Evolutionary conservation across 306 rosid species (phyloP).

Genomic region (Luffa aegyptiaca): DNA sequence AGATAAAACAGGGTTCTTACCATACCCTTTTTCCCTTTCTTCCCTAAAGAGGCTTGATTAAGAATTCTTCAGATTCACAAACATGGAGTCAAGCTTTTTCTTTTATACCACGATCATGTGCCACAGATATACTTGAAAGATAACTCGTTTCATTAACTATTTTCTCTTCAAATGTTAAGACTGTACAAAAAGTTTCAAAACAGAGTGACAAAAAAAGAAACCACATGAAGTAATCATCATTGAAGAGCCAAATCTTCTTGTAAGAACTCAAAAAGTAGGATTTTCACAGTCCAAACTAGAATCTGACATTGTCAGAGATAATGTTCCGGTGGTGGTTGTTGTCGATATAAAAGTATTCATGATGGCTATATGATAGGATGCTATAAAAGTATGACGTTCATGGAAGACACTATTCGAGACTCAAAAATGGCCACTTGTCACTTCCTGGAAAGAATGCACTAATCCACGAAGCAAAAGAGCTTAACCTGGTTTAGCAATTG

Average conservation of each 20-base stretch:
- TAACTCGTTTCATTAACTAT: background rate
- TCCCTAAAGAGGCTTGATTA: background rate
- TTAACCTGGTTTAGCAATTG: background rate
- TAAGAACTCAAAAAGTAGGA: background rate
- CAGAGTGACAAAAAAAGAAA: background rate
- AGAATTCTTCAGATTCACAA: background rate
- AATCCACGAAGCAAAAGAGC: background rate
- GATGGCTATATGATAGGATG: background rate
- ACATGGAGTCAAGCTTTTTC: background rate
- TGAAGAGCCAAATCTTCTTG: background rate
- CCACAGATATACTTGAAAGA: background rate
- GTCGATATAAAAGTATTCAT: background rate
- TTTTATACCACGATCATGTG: background rate
- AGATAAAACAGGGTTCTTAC: background rate
- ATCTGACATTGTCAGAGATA: background rate
- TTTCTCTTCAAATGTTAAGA: background rate
- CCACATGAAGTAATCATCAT: background rate
- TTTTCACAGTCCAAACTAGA: background rate
- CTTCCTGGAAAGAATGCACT: background rate
- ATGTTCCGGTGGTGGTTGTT: background rate
- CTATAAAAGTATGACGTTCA: background rate
- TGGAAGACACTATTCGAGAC: background rate
- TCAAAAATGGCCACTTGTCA: background rate
- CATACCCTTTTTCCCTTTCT: background rate
- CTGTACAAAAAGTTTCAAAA: background rate